A percentile compares a stretch with the other conserved stretches of the same genome.
phyloP scores from a whole-genome alignment of 2,329 filamentous ascomycete species.

The Calcarisporium arbuscula region DNA sequence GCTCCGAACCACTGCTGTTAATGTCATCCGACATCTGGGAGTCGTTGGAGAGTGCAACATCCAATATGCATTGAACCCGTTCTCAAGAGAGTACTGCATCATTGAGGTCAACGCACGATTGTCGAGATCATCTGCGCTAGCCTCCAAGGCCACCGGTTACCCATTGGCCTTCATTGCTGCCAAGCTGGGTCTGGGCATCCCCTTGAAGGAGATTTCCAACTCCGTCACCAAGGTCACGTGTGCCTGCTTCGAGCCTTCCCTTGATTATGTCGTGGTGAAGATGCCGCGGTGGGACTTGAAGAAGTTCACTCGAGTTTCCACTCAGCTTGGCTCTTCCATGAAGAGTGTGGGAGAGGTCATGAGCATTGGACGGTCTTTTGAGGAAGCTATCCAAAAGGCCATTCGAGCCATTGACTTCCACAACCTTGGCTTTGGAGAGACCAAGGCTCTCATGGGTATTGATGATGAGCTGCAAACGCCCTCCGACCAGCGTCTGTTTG shows the following conservation, averaged over 20 bases:
- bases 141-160: slow-evolving; percentile 96
- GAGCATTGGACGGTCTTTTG: slow-evolving; percentile 94
- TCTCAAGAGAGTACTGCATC: slow-evolving; percentile 95
- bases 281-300: slow-evolving; percentile 98
- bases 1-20: slow-evolving; percentile 93
- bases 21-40: slow-evolving; percentile 92
- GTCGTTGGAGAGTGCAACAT: slow-evolving; percentile 99
- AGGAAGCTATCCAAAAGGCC: slow-evolving; percentile 97
- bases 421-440: slow-evolving; percentile 92
- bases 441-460: slow-evolving; percentile 86
- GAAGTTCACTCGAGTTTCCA: slow-evolving; percentile 96
- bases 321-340: slow-evolving; percentile 94
- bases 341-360: slow-evolving; percentile 99
- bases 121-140: slow-evolving; percentile 88
- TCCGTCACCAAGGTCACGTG: slow-evolving; percentile 92
- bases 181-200: slow-evolving; percentile 91
- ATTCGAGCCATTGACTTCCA: slow-evolving; percentile 93
- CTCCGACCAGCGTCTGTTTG: slow-evolving; percentile 94
- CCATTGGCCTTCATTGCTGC: slow-evolving; percentile 94
- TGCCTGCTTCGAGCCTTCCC: slow-evolving; percentile 95
- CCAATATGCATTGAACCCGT: slow-evolving; percentile 93
- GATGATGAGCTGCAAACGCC: slow-evolving; percentile 95
- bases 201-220: slow-evolving; percentile 93
- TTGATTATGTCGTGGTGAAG: slow-evolving; percentile 98
- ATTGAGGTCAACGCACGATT: slow-evolving; percentile 98